A percentile compares a stretch with the other conserved stretches of the same genome.
phyloP scores from a whole-genome alignment of 164 flowering plant genomes.

The Annona squamosa region DNA sequence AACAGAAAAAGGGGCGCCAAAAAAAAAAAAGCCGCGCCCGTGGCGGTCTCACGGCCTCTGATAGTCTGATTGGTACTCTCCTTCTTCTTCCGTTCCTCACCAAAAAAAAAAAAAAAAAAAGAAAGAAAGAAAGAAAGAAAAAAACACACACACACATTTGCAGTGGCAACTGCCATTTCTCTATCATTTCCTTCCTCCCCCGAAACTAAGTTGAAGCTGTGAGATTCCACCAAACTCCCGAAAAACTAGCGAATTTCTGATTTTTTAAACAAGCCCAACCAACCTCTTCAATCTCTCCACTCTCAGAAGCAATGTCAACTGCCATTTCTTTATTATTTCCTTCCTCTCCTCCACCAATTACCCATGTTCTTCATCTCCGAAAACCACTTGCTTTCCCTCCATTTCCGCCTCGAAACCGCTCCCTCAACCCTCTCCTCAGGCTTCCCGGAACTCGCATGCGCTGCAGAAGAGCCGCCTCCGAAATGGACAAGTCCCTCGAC shows the following conservation, averaged over 20 bases:
- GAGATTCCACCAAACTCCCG: background rate
- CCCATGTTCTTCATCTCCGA: background rate
- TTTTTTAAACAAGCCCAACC: background rate
- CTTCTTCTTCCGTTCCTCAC: too few species aligned
- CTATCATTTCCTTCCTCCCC: too few species aligned
- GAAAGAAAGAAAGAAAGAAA: too few species aligned
- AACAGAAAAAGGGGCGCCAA: too few species aligned
- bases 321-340: background rate
- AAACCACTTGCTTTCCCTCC: background rate
- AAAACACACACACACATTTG: too few species aligned
- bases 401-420: background rate
- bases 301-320: background rate
- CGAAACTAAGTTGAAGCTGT: background rate
- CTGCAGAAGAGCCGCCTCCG: slow-evolving; percentile 10
- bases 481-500: slow-evolving; percentile 21
- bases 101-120: too few species aligned
- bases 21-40: too few species aligned
- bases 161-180: too few species aligned
- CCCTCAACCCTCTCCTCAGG: background rate
- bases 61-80: too few species aligned
- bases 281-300: background rate
- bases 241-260: background rate
- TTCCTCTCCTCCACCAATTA: background rate
- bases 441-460: background rate
- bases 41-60: too few species aligned